Evolutionary conservation across 768 basidiomycete genomes (phyloP).

Genomic region (Terana coerulea): DNA sequence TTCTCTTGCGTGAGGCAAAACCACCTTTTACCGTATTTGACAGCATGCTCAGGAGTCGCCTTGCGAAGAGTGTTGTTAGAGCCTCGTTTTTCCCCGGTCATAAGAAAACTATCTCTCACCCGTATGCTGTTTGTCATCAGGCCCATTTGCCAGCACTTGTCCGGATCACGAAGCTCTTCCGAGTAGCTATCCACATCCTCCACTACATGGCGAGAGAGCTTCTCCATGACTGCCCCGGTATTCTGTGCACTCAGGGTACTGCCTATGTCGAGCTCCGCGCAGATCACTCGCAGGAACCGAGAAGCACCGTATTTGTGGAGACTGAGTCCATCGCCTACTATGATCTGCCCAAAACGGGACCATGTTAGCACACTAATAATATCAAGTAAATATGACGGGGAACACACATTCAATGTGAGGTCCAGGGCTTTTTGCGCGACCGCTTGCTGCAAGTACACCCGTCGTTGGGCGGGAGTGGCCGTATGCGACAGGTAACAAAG

Average conservation of each 20-base stretch:
- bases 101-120: no score
- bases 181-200: background rate
- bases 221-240: background rate
- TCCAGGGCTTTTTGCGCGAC: no score
- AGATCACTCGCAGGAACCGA: background rate
- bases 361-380: no score
- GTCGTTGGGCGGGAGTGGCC: no score
- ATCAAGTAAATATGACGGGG: no score
- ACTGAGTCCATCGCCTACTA: background rate
- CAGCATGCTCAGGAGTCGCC: background rate
- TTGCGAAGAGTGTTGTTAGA: background rate
- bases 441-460: no score
- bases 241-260: background rate
- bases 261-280: background rate
- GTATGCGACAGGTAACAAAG: no score
- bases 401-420: no score
- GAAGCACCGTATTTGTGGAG: background rate
- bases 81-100: background rate
- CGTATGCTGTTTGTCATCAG: constrained; percentile 4
- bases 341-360: background rate
- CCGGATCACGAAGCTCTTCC: constrained; percentile 3
- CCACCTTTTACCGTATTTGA: constrained; percentile 13
- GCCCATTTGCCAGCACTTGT: constrained; percentile 2
- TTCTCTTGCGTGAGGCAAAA: constrained; percentile 25
- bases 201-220: background rate